phyloP scores from a whole-genome alignment of 1,284 basidiomycete genomes.

The Rugosomyces carneus region DNA sequence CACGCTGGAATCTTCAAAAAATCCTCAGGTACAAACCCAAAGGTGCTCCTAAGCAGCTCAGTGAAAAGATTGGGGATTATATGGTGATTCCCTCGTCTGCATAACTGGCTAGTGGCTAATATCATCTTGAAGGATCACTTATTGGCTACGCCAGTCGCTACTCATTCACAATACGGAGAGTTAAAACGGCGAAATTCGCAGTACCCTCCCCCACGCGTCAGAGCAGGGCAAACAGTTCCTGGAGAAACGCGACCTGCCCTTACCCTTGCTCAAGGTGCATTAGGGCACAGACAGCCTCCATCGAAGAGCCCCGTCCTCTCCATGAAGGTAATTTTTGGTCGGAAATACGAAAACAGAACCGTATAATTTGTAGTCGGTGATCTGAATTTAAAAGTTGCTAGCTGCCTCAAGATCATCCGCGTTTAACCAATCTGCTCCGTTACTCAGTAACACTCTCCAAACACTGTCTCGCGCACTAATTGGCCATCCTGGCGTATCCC shows the following conservation, averaged over 20 bases:
- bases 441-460: conserved; percentile 36
- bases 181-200: conserved; percentile 26
- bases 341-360: conserved; percentile 23
- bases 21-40: conserved; percentile 48
- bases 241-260: conserved; percentile 46
- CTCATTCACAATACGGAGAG: conserved; percentile 33
- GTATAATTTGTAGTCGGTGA: conserved; percentile 11
- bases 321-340: conserved; percentile 26
- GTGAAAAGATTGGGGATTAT: conserved; percentile 41
- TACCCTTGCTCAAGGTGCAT: conserved; percentile 39
- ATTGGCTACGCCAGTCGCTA: conserved; percentile 44
- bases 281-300: conserved; percentile 32
- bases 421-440: conserved; percentile 49
- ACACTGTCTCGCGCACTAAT: conserved; percentile 37
- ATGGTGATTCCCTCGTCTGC: conserved; percentile 33
- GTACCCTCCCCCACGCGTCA: conserved; percentile 27
- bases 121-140: conserved; percentile 38
- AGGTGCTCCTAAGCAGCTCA: conserved; percentile 36
- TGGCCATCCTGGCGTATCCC: conserved; percentile 49
- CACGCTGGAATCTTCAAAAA: conserved; percentile 68
- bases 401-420: conserved; percentile 47
- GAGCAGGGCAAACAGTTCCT: conserved; percentile 42
- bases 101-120: not conserved
- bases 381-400: conserved; percentile 27
- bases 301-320: conserved; percentile 24